Evolutionary conservation across 352 stramenopile genomes (phyloP), one percentile per base, ranked within the genome.

Genomic region (Pythium myriotylum): DNA sequence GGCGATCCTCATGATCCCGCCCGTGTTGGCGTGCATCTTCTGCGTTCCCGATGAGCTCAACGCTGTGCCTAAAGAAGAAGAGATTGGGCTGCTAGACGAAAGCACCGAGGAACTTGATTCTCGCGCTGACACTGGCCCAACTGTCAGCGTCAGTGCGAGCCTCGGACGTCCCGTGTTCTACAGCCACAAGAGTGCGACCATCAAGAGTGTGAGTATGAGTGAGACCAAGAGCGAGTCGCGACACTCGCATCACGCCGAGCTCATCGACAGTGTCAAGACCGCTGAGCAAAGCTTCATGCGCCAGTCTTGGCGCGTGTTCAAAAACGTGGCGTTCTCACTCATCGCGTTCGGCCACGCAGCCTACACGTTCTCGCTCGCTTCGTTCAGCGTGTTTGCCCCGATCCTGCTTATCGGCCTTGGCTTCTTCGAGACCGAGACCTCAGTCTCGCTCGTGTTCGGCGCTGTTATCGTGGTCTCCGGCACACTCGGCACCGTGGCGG

Each of bases 351-450:
- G 88, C 20, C 89, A 95, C 56, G 82, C 86, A 10, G 85, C 85
- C 5, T 95, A 95, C 68, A 94, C 88, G 43, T 95, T 92, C 66
- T 89, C 89, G 20, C 49, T 96, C 23, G 88, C 79, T 8, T 87
- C 81, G 2, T 74, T 98, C 24, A 90, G 77, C 54, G 79, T 80
- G 14, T 98, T 97, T 69, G 91, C 81, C 27, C 86, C 86, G 0
- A 74, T 77, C 27, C 92, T 98, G 54, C 77, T 98, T 54, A 88
- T 97, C 20, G 85, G 88, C 0, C 72, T 97, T 22, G 87, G 89
- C 10, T 73, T 97, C 7, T 95, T 95, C 51, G 69, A 82, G 23
- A 78, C 62, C 1, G 88, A 98, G 64, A 91, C 77, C 12, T 72
- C 77, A 2, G 91, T 94, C 17, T 86, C 85, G 17, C 70, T 94